Conservation (phyloP, 129 eudicot genomes). For the Glebionis coronaria region DNA sequence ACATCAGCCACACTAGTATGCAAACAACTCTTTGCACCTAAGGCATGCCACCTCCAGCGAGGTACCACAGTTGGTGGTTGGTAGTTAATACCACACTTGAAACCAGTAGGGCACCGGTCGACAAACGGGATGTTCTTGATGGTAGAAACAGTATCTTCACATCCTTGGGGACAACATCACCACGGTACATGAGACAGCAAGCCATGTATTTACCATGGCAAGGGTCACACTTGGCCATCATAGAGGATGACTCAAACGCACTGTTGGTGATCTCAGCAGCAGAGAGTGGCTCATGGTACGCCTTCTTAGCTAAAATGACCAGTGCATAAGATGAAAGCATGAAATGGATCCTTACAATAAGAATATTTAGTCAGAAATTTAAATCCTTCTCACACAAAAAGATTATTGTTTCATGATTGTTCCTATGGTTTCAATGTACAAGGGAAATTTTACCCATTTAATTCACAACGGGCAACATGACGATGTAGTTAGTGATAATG, state of each 20-base stretch:
- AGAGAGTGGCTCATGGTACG: constrained; percentile 62
- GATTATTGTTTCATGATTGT: no score
- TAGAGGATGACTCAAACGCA: constrained; percentile 68
- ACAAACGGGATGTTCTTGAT: constrained; percentile 69
- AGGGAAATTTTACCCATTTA: no score
- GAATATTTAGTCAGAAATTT: no score
- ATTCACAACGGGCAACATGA: no score
- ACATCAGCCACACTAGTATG: no score
- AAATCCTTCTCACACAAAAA: no score
- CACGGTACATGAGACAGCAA: constrained; percentile 72
- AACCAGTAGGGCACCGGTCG: constrained; percentile 73
- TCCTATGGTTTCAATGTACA: no score
- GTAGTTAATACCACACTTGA: no score
- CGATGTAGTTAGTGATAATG: no score
- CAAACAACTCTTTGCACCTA: no score
- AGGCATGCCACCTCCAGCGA: no score
- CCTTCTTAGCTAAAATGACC: constrained; percentile 62
- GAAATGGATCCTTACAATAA: constrained; percentile 68
- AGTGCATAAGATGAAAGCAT: constrained; percentile 79
- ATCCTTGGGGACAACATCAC: constrained; percentile 72
- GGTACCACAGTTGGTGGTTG: no score
- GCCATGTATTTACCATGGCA: constrained; percentile 77
- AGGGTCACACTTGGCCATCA: constrained; percentile 81
- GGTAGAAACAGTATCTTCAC: constrained; percentile 69
- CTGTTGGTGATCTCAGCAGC: constrained; percentile 74